Evolutionary conservation across 176 grass and related monocot species (phyloP), one percentile per base, ranked within the genome.

Genomic region (Dactylis glomerata): DNA sequence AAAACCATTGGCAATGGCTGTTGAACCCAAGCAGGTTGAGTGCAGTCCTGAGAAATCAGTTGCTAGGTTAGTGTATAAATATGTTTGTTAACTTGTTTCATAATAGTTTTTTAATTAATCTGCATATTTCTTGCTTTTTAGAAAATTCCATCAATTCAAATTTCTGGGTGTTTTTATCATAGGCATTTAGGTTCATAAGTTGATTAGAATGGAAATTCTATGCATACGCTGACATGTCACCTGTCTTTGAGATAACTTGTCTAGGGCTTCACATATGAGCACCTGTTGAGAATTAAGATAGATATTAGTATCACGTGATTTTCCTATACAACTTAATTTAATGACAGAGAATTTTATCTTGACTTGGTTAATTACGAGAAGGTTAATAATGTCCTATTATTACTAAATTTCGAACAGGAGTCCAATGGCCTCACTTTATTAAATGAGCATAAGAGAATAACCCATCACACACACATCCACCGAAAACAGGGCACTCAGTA

Each of bases 41-140:
- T 75, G 73, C 45, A 80, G 68, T 76, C 34, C 80, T 64, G 89
- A 92, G 23, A 88, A 83, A 44, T 78, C 80, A 62, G 76, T 92
- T 79, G 79, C 90, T 65, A 94, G 96, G 96, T 99, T 76, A 81
- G 74, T 90, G 32, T 86, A 40, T 30, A 82, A 27, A 75, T 89
- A 22, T 77, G n/a, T 19, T 76, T 52, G 46, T 34, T 36, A 55
- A 32, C 52, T 27, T 32, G 40, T 17, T 68, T 49, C 23, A 49
- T 51, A 65, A 59, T 76, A 40, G 41, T 22, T 59, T 58, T 80
- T 30, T 19, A 37, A 68, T 72, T 80, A 75, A 41, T 11, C n/a
- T 75, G 20, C 17, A 54, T 83, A 14, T 22, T 37, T 62, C 56
- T 44, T 75, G 22, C 4, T 16, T 74, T 19, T 36, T 7, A 12